Evolutionary conservation across 2,329 filamentous ascomycete genomes (phyloP).

Genomic region (Alternaria tenuissima): DNA sequence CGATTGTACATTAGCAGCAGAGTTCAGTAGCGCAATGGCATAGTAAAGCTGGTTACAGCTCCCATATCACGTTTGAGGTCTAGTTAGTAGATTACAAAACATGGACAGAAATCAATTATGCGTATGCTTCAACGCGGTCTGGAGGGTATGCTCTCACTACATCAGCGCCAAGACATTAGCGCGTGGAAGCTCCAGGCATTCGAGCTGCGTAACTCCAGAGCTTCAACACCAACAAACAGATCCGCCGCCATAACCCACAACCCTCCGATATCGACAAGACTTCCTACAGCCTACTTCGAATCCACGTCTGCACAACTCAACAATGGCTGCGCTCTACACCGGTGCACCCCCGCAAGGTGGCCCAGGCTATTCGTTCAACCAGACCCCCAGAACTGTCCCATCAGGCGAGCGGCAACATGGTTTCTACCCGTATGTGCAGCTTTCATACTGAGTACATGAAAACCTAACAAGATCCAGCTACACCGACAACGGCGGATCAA

Average conservation of each 20-base stretch:
- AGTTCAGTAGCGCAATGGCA: neutral
- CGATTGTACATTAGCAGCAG: neutral
- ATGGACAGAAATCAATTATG: neutral
- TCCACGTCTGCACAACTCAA: conserved; percentile 7
- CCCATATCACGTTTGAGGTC: neutral
- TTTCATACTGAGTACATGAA: conserved; percentile 1
- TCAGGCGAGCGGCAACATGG: conserved; percentile 72
- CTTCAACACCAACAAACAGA: conserved; percentile 33
- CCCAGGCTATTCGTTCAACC: conserved; percentile 68
- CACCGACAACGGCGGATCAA: conserved; percentile 97
- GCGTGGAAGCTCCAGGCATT: conserved; percentile 24
- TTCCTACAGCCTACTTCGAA: neutral
- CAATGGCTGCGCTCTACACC: conserved; percentile 65
- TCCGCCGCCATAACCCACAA: conserved; percentile 22
- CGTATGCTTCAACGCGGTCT: neutral
- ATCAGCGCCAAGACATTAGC: conserved; percentile 18
- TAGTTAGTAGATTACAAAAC: neutral
- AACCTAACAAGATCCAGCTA: conserved; percentile 67
- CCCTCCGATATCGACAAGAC: conserved; percentile 20
- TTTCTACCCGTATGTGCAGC: conserved; percentile 82
- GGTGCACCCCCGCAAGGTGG: conserved; percentile 60
- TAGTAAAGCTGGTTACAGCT: neutral
- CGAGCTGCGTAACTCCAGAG: conserved; percentile 38
- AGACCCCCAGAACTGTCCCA: conserved; percentile 57
- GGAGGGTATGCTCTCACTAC: conserved; percentile 13